A percentile compares a stretch with the other conserved stretches of the same genome.
These are phyloP conservation scores for Microcyclosporella mali DNA, from an alignment of 2,329 filamentous ascomycete species.

Conservation along the genomic window DNA sequence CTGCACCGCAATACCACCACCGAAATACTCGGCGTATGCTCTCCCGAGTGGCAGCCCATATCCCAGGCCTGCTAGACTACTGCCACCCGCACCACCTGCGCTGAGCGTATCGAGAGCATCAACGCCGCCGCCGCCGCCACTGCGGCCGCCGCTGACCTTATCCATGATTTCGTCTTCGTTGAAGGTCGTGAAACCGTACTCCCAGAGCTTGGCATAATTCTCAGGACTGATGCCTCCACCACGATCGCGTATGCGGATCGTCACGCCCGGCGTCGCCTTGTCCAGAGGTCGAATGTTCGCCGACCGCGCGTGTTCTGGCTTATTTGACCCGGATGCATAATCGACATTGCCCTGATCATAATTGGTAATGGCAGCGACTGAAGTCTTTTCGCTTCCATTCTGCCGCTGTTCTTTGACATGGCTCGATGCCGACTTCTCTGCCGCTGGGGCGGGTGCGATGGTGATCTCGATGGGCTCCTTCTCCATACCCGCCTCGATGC, in stretches of 20 bases:
- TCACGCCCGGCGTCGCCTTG: constrained; percentile 68
- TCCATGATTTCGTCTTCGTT: constrained; percentile 55
- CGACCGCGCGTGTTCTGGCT: constrained; percentile 20
- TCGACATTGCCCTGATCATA: constrained; percentile 34
- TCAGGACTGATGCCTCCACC: constrained; percentile 87
- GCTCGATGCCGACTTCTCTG: constrained; percentile 36
- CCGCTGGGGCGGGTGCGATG: constrained; percentile 62
- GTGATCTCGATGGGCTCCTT: constrained; percentile 84
- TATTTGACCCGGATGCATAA: constrained; percentile 25
- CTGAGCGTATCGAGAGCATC: constrained; percentile 73
- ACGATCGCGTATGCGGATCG: constrained; percentile 90
- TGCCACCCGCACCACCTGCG: constrained; percentile 63
- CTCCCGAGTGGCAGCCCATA: constrained; percentile 87
- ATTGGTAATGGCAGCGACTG: constrained; percentile 25
- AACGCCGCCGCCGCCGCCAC: constrained; percentile 44
- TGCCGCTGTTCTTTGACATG: constrained; percentile 11
- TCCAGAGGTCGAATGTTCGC: constrained; percentile 41
- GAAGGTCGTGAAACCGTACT: constrained; percentile 96
- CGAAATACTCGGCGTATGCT: constrained; percentile 97
- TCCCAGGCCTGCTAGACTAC: constrained; percentile 77
- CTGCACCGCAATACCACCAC: constrained; percentile 90
- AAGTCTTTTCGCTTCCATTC: constrained; percentile 13
- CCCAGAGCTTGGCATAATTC: constrained; percentile 83
- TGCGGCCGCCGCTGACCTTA: constrained; percentile 42
- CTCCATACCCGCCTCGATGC: constrained; percentile 74